Percentiles rank a stretch among this genome's conserved stretches.
Evolutionary conservation across 768 basidiomycete genomes (phyloP).

Genomic region (Hirschioporus abietinus): DNA sequence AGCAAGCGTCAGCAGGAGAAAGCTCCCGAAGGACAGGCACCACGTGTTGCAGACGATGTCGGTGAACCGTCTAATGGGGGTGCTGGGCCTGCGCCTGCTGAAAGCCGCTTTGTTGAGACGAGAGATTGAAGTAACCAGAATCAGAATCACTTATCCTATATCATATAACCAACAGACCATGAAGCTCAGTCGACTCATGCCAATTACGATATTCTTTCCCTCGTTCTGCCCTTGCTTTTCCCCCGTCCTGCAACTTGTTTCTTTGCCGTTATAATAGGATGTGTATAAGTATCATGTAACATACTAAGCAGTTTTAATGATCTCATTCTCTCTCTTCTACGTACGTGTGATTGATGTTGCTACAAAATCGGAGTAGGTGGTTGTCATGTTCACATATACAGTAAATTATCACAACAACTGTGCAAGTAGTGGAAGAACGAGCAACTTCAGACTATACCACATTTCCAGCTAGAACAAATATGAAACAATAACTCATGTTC

Average conservation of each 20-base stretch:
- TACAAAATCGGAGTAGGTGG: no score
- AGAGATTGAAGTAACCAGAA: background rate
- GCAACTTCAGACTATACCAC: no score
- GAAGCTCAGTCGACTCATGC: background rate
- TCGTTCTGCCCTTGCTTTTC: background rate
- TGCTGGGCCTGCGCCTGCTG: slow-evolving; percentile 16
- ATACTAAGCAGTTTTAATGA: background rate
- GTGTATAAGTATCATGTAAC: background rate
- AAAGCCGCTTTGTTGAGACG: slow-evolving; percentile 23
- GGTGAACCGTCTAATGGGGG: slow-evolving; percentile 8
- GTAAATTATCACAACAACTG: no score
- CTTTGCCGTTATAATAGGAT: background rate
- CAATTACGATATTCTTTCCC: background rate
- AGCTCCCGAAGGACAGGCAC: slow-evolving; percentile 55
- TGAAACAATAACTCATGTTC: no score
- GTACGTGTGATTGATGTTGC: no score
- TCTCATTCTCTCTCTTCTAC: background rate
- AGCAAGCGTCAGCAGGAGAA: slow-evolving; percentile 69
- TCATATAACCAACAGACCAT: no score
- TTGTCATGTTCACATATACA: no score
- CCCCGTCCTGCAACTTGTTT: no score
- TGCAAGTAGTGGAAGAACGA: no score
- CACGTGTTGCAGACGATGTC: slow-evolving; percentile 22
- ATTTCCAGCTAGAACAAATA: no score
- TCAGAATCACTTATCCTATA: no score